phyloP scores from a whole-genome alignment of 2,329 filamentous ascomycete species.

The Trichoderma asperellum region DNA sequence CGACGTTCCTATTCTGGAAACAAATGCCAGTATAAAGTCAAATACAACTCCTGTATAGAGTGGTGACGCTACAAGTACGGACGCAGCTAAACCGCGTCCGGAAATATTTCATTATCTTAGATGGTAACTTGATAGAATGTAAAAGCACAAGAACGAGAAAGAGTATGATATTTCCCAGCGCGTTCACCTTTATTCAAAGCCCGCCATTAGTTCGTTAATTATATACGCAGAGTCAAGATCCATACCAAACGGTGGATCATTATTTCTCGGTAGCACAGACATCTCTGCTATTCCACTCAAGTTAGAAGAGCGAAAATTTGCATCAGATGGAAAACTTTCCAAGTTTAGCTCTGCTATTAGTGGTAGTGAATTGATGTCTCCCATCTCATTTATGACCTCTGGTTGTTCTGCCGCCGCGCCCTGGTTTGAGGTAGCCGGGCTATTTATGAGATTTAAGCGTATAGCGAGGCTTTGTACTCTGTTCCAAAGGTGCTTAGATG shows the following conservation, averaged over 20 bases:
- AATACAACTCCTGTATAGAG: not conserved
- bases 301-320: not conserved
- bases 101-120: not conserved
- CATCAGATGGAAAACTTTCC: not conserved
- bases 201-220: not conserved
- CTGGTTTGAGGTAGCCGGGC: not conserved
- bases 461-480: not conserved
- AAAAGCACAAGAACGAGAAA: not conserved
- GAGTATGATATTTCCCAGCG: not conserved
- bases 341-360: not conserved
- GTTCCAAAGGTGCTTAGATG: not conserved
- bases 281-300: not conserved
- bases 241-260: not conserved
- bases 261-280: not conserved
- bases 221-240: not conserved
- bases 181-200: not conserved
- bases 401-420: not conserved
- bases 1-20: not conserved
- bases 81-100: not conserved
- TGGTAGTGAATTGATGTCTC: not conserved
- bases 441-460: not conserved
- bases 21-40: not conserved
- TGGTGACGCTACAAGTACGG: not conserved
- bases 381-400: not conserved
- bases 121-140: not conserved